These are phyloP conservation scores for Stagonosporopsis tanaceti DNA, from an alignment of 2,329 filamentous ascomycete species.

Conservation along the genomic window DNA sequence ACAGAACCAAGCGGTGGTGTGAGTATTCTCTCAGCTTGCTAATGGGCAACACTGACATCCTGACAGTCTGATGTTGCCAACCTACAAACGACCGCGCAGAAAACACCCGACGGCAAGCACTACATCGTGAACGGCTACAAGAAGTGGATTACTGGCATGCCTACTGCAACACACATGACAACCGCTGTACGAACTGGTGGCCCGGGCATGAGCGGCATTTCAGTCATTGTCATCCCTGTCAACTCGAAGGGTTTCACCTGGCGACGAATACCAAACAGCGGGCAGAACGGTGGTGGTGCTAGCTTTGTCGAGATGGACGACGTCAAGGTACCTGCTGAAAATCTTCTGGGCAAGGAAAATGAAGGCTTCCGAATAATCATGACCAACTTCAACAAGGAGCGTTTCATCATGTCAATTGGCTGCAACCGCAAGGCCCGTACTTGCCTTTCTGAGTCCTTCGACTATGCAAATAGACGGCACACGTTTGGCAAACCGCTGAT, in stretches of 20 bases:
- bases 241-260: conserved; percentile 59
- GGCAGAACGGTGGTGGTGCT: conserved; percentile 70
- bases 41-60: conserved; percentile 12
- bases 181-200: conserved; percentile 69
- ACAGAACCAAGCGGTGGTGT: conserved; percentile 67
- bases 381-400: conserved; percentile 62
- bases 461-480: conserved; percentile 60
- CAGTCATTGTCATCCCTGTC: conserved; percentile 65
- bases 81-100: conserved; percentile 70
- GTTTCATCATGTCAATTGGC: conserved; percentile 65
- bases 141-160: conserved; percentile 72
- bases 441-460: conserved; percentile 62
- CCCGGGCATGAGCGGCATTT: conserved; percentile 62
- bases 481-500: conserved; percentile 68
- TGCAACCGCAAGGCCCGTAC: conserved; percentile 66
- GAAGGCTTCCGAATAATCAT: conserved; percentile 66
- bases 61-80: conserved; percentile 67
- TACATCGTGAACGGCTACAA: conserved; percentile 73
- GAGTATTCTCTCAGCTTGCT: conserved; percentile 9
- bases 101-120: conserved; percentile 76
- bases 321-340: conserved; percentile 62
- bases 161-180: conserved; percentile 68
- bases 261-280: conserved; percentile 68
- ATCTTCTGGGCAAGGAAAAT: conserved; percentile 64
- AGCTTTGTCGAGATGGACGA: conserved; percentile 65